Percentiles rank a stretch among this genome's conserved stretches.
Evolutionary conservation across 805 yeast genomes (phyloP).

Genomic region (Hanseniaspora lachancei): DNA sequence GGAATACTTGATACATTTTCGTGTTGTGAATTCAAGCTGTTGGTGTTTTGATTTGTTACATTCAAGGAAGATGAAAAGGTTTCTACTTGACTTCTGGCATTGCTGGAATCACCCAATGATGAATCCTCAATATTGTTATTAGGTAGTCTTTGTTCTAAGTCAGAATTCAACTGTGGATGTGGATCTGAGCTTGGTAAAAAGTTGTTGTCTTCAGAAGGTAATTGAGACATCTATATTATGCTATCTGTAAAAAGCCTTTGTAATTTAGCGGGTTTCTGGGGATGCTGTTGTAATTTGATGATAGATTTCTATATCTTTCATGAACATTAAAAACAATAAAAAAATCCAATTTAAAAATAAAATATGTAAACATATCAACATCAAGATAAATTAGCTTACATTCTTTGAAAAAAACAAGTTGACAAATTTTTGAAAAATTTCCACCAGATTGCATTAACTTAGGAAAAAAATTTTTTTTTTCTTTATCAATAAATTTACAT

Average conservation of each 20-base stretch:
- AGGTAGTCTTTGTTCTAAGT: not conserved
- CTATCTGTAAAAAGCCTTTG: conserved; percentile 14
- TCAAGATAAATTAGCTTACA: not conserved
- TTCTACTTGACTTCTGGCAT: not conserved
- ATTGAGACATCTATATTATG: conserved; percentile 21
- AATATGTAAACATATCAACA: conserved; percentile 1
- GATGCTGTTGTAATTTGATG: too few relatives aligned
- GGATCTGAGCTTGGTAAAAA: conserved; percentile 27
- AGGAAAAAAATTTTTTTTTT: not conserved
- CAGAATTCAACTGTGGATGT: conserved; percentile 1
- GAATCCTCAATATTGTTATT: conserved; percentile 17
- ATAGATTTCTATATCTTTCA: not conserved
- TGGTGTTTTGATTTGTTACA: not conserved
- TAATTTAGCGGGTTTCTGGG: not conserved
- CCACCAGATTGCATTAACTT: not conserved
- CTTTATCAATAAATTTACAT: not conserved
- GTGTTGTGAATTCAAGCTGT: not conserved
- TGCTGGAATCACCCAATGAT: conserved; percentile 20
- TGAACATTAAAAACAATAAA: not conserved
- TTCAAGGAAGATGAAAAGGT: conserved; percentile 1
- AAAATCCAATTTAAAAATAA: not conserved
- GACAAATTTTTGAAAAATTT: not conserved
- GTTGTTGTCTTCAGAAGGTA: conserved; percentile 30
- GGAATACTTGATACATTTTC: not conserved
- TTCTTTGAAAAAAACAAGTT: not conserved